Evolutionary conservation across 140 eudicot species (phyloP).

Genomic region (Flaveria floridana): DNA sequence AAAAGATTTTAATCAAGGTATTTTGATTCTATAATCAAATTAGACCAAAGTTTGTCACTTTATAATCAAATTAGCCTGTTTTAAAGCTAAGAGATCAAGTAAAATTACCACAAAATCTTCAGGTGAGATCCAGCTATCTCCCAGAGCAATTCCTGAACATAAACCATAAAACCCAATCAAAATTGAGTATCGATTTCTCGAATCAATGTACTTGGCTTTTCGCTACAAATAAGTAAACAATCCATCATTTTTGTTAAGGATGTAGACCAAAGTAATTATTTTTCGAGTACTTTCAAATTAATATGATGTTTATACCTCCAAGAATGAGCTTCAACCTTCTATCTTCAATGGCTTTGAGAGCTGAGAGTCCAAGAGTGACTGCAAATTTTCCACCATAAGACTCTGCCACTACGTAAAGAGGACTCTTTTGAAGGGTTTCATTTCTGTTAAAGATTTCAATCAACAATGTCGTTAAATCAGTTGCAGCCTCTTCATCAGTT

Average conservation of each 20-base stretch:
- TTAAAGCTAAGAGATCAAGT: not conserved
- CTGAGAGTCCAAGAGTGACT: slow-evolving; percentile 80
- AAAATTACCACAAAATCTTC: slow-evolving; percentile 69
- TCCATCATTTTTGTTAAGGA: not conserved
- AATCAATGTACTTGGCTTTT: not conserved
- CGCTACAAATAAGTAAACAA: not conserved
- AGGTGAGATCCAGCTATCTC: slow-evolving; percentile 87
- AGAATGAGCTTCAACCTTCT: slow-evolving; percentile 58
- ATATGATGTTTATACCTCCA: slow-evolving; percentile 58
- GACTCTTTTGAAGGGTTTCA: slow-evolving; percentile 60
- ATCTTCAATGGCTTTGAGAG: slow-evolving; percentile 67
- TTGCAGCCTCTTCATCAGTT: slow-evolving; percentile 79
- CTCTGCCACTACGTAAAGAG: slow-evolving; percentile 78
- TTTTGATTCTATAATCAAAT: not conserved
- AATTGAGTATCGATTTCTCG: not conserved
- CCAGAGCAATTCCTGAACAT: slow-evolving; percentile 66
- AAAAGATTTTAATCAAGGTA: not conserved
- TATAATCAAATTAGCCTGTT: not conserved
- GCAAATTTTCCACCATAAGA: slow-evolving; percentile 94
- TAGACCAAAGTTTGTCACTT: not conserved
- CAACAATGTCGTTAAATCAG: slow-evolving; percentile 63
- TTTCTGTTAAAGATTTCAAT: slow-evolving; percentile 51
- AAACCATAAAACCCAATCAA: not conserved
- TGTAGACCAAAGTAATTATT: not conserved
- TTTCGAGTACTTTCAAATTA: not conserved